Base-by-base conservation (phyloP, 139 green algal species). In the Tetraselmis chui region DNA sequence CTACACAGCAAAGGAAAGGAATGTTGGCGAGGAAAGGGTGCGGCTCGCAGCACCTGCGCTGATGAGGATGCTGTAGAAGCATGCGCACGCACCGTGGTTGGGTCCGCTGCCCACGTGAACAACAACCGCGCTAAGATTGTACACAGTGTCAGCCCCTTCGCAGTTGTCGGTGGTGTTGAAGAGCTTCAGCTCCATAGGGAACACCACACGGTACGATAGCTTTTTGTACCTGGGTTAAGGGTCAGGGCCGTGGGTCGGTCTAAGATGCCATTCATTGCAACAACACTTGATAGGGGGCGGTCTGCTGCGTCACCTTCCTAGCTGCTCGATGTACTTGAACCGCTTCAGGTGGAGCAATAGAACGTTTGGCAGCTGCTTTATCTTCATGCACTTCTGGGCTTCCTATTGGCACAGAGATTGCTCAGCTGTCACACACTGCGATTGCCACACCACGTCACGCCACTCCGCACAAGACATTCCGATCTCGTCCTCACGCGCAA, bases 121-220 rank as follows among this genome's bases (percentile, higher is more conserved):
- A 29, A 99, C 95, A 18, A 99, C 95, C 0, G 90, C 96, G 81
- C 94, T 93, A 26, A 99, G 89, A 2, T 86, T 87, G 91, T 98
- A 99, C 0, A 89, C 31, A 0, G 90, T 83, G 81, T 97, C 91
- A 0, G 83, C 84, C 0, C 87, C 87, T 1, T 80, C 81, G 31
- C 86, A 89, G 79, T 95, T 92, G 0, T 90, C 90, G 0, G 87
- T 92, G 0, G 92, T 95, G 89, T 97, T 97, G 87, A 86, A 86
- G 67, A 99, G 92, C 87, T 97, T 98, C 26, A 99, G 91, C 89
- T 98, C 91, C 80, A 97, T 92, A 26, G 96, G 96, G 87, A 99
- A 99, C 29, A 97, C 95, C 32, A 99, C 96, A 0, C 96, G 90
- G 84, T 99, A 95, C 84, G 94, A 96, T 30, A 99, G 92, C 89